Base-by-base conservation (phyloP, 179 eudicot species). In the Corrigiola litoralis region DNA sequence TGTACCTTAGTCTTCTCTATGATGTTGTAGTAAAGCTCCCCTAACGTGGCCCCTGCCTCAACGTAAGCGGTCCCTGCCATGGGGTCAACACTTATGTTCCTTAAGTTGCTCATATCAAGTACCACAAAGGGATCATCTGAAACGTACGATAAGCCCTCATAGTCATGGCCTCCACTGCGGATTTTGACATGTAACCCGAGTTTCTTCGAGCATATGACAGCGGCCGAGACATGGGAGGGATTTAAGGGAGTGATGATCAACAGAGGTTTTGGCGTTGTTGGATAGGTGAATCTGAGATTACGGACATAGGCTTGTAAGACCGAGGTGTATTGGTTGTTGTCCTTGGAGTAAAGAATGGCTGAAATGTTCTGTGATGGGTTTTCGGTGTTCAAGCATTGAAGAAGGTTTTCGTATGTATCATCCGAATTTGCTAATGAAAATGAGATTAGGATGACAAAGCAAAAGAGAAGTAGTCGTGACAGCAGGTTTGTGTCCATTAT, bases 131-230 rank as follows among this genome's bases (percentile, higher is more conserved):
- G 48, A 25, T 41, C 63, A 1, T 23, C 23, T 14, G 41, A 24
- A 4, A 45, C 32, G 57, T 72, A 67, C 24, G 71, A 67, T 14
- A 37, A 1, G 23, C 70, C 70, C 21, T 73, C 77, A 29, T 27
- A 73, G 36, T 73, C 77, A 4, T 73, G 77, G 28, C 77, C 77
- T 0, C 77, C 77, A 32, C 77, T 73, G 0, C 77, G 77, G 28
- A 63, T 47, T 40, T 49, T 68, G 0, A 68, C 13, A 27, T 56
- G 61, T 28, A 66, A 45, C 12, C 61, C 31, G 24, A 55, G 70
- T 11, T 13, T 16, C 4, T 36, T 25, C 20, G 54, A 18, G 63
- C 70, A 66, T 4, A 44, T 37, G 32, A 55, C 54, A 0, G 55
- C 36, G 38, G 63, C 70, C 41, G 70, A 66, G 23, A 66, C 54